Conservation (phyloP, 2,329 filamentous ascomycete genomes). For the Corniculantispora saksenae region DNA sequence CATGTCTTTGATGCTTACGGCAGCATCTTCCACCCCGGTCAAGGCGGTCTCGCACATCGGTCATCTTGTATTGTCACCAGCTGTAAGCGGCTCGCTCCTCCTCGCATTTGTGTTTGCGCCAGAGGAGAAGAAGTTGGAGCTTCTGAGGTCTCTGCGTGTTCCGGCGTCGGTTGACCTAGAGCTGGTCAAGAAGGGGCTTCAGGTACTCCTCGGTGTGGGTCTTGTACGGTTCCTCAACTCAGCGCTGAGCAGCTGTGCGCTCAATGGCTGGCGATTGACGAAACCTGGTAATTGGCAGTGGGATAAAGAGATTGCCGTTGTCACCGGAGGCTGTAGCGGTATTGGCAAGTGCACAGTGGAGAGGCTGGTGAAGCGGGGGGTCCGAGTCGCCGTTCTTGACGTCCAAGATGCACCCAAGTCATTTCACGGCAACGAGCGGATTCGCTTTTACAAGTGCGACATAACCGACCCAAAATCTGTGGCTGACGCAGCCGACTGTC, state of each 20-base stretch:
- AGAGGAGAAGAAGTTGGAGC: neutral
- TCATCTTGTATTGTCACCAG: neutral
- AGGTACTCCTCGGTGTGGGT: neutral
- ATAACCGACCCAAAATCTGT: conserved; percentile 47
- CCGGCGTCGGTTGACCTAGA: neutral
- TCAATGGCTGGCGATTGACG: conserved; percentile 31
- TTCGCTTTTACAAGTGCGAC: conserved; percentile 40
- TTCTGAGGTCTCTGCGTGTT: neutral
- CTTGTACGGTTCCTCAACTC: neutral
- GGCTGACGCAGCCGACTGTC: conserved; percentile 38
- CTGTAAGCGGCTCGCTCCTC: neutral
- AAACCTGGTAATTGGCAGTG: conserved; percentile 35
- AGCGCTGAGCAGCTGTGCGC: neutral
- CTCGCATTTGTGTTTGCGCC: neutral
- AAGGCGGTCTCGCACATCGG: neutral
- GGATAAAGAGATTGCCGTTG: conserved; percentile 43
- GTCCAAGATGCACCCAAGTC: conserved; percentile 41
- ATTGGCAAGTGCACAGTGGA: conserved; percentile 41
- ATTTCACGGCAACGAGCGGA: conserved; percentile 23
- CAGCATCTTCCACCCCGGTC: neutral
- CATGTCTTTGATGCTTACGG: neutral
- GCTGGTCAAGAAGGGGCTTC: neutral
- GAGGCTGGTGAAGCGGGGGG: conserved; percentile 38
- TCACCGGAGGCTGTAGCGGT: conserved; percentile 46
- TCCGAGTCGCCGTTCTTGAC: conserved; percentile 70